Conservation (phyloP, 768 basidiomycete species). For the Mycena crocata region DNA sequence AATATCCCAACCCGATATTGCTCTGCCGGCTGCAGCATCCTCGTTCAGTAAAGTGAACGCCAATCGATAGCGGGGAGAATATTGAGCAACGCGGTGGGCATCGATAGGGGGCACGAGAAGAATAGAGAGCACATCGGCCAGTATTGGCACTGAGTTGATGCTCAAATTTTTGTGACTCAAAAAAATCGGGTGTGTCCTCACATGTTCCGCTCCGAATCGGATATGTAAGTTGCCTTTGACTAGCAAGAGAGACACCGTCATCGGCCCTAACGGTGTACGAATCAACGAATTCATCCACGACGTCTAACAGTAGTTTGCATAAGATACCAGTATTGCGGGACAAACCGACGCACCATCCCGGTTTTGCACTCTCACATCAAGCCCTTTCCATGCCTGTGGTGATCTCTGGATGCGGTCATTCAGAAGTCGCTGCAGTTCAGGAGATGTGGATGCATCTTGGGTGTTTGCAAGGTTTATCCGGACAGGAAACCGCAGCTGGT, state of each 20-base stretch:
- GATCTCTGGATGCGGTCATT: constrained; percentile 38
- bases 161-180: not conserved
- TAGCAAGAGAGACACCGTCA: constrained; percentile 34
- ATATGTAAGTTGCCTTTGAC: constrained; percentile 44
- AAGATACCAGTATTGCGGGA: not conserved
- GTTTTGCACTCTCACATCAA: constrained; percentile 50
- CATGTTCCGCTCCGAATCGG: constrained; percentile 39
- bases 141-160: constrained; percentile 30
- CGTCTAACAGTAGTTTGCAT: constrained; percentile 15
- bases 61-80: constrained; percentile 84
- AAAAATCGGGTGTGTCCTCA: constrained; percentile 23
- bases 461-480: constrained; percentile 50
- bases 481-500: constrained; percentile 60
- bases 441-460: constrained; percentile 25
- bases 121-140: constrained; percentile 47
- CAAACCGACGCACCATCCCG: constrained; percentile 48
- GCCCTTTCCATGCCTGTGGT: constrained; percentile 54
- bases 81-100: constrained; percentile 72
- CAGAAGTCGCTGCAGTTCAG: constrained; percentile 38
- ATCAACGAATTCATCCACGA: constrained; percentile 19
- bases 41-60: constrained; percentile 96
- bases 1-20: constrained; percentile 80
- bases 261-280: constrained; percentile 39
- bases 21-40: constrained; percentile 76
- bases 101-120: constrained; percentile 53